Base-by-base conservation (phyloP, 371 early-diverging fungal genomes). In the Globomyces sp. region DNA sequence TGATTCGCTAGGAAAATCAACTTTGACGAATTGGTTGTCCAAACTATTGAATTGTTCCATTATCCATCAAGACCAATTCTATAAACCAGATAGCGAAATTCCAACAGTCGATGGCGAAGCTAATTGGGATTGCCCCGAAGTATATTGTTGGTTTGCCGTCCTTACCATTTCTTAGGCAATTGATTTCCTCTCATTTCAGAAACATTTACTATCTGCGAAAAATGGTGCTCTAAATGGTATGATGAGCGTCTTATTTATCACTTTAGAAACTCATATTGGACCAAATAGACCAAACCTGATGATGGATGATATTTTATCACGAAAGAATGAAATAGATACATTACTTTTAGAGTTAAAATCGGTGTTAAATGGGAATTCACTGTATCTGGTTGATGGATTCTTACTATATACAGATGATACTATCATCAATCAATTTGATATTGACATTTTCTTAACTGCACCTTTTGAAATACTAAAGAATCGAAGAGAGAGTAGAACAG, bases 71-170 rank as follows among this genome's bases (percentile, higher is more conserved):
- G 95, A 94, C 76, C 86, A 90, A 66, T 92, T 85, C 74, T 94
- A 87, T 77, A 86, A 87, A 69, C 87, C 85, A 75, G 69, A 58
- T 24, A 66, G 57, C 45, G 76, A 88, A 8, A 84, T 94, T 11
- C 93, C 93, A 4, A 64, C 87, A 2, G 72, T 74, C 42, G 83
- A 88, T 2, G 86, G 87, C 0, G 70, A 87, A 1, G 80, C 77
- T 53, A 89, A 94, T 69, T 94, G 93, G 95, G 95, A 94, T 73
- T 90, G 89, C 48, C 92, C 92, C 5, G 87, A 81, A 37, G 86
- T 92, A 1, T 77, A 93, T 1, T 88, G 92, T 58, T 86, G 88
- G 66, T 58, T 59, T n/a, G 34, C 40, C 40, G 1, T 13, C 36
- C 13, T 64, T 37, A 47, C 6, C 8, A 47, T 8, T 8, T 11